Percentiles rank a stretch among this genome's conserved stretches.
Conservation (phyloP, 305 asterid genomes). For the Fraxinus floribunda region DNA sequence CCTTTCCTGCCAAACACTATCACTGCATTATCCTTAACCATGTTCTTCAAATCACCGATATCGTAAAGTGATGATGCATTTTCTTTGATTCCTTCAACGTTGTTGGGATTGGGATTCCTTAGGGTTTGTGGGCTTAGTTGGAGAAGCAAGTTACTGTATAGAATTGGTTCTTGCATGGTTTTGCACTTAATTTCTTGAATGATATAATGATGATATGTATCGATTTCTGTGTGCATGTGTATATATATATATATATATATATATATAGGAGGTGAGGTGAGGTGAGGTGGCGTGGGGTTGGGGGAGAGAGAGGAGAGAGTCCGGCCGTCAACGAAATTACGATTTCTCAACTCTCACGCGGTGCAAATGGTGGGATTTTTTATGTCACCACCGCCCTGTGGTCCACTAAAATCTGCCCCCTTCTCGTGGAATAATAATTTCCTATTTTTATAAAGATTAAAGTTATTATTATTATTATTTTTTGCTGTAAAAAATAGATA, state of each 20-base stretch:
- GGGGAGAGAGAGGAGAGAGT: neutral
- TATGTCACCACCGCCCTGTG: neutral
- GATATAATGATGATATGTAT: neutral
- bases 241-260: neutral
- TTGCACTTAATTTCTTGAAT: neutral
- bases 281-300: neutral
- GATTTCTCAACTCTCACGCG: neutral
- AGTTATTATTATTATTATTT: neutral
- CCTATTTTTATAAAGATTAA: neutral
- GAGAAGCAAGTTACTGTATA: slow-evolving; percentile 22
- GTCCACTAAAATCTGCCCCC: neutral
- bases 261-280: neutral
- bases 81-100: slow-evolving; percentile 3
- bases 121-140: neutral
- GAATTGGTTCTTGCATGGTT: slow-evolving; percentile 36
- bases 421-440: neutral
- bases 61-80: neutral
- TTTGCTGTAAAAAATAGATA: neutral
- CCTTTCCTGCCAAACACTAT: slow-evolving; percentile 25
- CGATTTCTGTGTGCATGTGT: neutral
- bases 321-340: neutral
- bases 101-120: neutral
- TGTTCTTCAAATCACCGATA: slow-evolving; percentile 11
- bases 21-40: slow-evolving; percentile 26
- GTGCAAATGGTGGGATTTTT: neutral